These are phyloP conservation scores for Candida maesae DNA, from an alignment of 805 yeast genomes.

Conservation along the genomic window DNA sequence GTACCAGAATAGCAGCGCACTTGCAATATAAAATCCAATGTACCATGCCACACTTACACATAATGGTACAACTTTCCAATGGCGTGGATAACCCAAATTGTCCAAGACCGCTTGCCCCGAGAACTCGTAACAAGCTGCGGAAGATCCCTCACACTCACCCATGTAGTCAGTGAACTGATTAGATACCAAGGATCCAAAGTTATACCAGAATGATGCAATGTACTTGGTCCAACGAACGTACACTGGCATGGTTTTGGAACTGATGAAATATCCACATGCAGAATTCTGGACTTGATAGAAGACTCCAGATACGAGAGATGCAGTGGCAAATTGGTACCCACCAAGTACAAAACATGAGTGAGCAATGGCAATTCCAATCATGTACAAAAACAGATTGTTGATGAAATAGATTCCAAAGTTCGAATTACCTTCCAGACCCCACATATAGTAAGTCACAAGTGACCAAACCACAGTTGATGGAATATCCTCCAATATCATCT, in stretches of 20 bases:
- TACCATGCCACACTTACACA: conserved; percentile 56
- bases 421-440: conserved; percentile 60
- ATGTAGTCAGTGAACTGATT: conserved; percentile 60
- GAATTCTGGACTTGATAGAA: conserved; percentile 51
- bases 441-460: conserved; percentile 68
- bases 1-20: conserved; percentile 39
- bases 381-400: conserved; percentile 50
- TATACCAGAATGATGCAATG: conserved; percentile 73
- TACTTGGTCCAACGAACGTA: conserved; percentile 85
- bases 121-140: conserved; percentile 43
- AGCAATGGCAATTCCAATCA: conserved; percentile 54
- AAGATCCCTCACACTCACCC: conserved; percentile 66
- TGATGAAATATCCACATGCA: conserved; percentile 79
- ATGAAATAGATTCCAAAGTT: conserved; percentile 65
- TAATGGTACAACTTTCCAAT: conserved; percentile 67
- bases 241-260: conserved; percentile 71
- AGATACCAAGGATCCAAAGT: conserved; percentile 63
- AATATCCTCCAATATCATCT: conserved; percentile 65
- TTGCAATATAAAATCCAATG: conserved; percentile 51
- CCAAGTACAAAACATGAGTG: conserved; percentile 30
- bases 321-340: conserved; percentile 18
- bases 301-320: conserved; percentile 18
- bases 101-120: conserved; percentile 52
- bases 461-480: conserved; percentile 58
- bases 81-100: conserved; percentile 54